These are phyloP conservation scores for Puccinia novopanici DNA, from an alignment of 1,284 basidiomycete species.

Conservation along the genomic window DNA sequence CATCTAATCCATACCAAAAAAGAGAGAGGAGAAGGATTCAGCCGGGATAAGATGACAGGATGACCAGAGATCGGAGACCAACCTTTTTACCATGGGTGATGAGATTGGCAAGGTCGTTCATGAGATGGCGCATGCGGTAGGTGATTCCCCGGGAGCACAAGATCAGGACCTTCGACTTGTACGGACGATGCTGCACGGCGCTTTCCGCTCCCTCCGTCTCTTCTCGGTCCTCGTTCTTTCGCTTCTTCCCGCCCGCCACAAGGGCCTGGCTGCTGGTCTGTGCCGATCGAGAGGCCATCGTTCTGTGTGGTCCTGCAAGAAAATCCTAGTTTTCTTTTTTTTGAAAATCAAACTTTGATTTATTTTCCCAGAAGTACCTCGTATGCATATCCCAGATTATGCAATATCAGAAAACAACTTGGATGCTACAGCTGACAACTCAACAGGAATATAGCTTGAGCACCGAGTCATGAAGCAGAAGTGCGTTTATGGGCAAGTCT, in stretches of 20 bases:
- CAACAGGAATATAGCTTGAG: too few species aligned
- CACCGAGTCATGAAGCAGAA: too few species aligned
- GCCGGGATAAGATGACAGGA: not conserved
- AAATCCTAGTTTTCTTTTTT: too few species aligned
- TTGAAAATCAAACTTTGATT: too few species aligned
- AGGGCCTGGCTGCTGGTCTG: slow-evolving; percentile 7
- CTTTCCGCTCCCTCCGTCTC: not conserved
- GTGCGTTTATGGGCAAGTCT: too few species aligned
- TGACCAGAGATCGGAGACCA: slow-evolving; percentile 58
- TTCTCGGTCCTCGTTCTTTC: slow-evolving; percentile 8
- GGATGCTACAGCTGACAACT: too few species aligned
- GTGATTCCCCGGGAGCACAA: slow-evolving; percentile 93
- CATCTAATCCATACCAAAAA: slow-evolving; percentile 65
- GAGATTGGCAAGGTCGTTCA: slow-evolving; percentile 87
- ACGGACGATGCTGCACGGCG: slow-evolving; percentile 56
- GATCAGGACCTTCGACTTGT: slow-evolving; percentile 74
- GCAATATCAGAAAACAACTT: too few species aligned
- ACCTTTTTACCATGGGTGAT: slow-evolving; percentile 97
- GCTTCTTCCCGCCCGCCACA: not conserved
- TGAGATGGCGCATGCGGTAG: slow-evolving; percentile 93
- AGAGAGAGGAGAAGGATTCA: not conserved
- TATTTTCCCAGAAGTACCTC: too few species aligned
- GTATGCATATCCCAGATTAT: too few species aligned
- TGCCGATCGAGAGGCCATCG: slow-evolving; percentile 43
- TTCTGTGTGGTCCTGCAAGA: too few species aligned